These are phyloP conservation scores for Neurospora sp. DNA, from an alignment of 495 filamentous ascomycete species.

Conservation along the genomic window DNA sequence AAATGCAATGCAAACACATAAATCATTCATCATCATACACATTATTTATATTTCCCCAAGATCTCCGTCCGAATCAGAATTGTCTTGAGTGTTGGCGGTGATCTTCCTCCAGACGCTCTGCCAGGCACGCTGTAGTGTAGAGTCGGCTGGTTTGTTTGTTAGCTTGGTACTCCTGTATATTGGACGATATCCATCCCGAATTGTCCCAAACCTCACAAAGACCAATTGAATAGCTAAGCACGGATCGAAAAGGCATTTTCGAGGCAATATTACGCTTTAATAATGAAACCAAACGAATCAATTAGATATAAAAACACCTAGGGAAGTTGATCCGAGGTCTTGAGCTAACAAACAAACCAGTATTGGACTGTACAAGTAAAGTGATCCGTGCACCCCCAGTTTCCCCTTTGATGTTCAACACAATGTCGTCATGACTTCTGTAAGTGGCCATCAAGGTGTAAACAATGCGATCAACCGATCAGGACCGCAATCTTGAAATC, in stretches of 20 bases:
- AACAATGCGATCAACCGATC: not conserved
- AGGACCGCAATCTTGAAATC: not conserved
- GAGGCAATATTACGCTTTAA: too few relatives aligned
- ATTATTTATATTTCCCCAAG: not conserved
- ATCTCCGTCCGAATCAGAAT: not conserved
- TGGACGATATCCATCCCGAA: too few relatives aligned
- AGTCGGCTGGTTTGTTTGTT: too few relatives aligned
- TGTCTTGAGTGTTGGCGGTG: not conserved
- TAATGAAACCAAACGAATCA: too few relatives aligned
- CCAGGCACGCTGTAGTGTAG: not conserved
- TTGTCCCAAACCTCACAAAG: too few relatives aligned
- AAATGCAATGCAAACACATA: not conserved
- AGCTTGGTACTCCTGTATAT: too few relatives aligned
- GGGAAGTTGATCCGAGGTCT: too few relatives aligned
- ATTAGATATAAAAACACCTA: too few relatives aligned
- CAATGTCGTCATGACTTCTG: not conserved
- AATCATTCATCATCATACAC: not conserved
- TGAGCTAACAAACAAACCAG: too few relatives aligned
- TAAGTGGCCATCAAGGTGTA: not conserved
- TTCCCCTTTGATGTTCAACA: not conserved
- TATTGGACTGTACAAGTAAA: not conserved
- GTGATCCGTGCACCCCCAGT: not conserved
- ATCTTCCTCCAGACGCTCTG: not conserved
- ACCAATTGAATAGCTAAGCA: too few relatives aligned
- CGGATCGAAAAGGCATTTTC: too few relatives aligned